These are phyloP conservation scores for Curvularia spicifera DNA, from an alignment of 2,329 filamentous ascomycete genomes.

Conservation along the genomic window DNA sequence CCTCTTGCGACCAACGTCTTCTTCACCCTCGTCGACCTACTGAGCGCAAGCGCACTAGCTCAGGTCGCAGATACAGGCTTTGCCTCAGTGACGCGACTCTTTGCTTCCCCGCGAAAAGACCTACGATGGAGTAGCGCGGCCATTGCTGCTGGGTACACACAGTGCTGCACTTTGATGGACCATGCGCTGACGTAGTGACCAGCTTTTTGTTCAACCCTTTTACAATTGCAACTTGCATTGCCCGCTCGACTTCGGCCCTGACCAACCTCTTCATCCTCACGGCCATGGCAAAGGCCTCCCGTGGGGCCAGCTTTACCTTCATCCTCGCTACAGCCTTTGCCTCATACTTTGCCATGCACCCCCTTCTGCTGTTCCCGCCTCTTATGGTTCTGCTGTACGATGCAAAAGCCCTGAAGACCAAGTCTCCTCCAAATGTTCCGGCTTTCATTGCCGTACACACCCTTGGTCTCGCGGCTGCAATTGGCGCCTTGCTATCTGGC, in stretches of 20 bases:
- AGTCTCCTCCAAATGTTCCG: conserved; percentile 38
- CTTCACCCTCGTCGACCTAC: conserved; percentile 79
- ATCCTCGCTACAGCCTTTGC: conserved; percentile 87
- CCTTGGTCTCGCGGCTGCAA: conserved; percentile 57
- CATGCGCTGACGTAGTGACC: conserved; percentile 22
- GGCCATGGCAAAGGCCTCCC: conserved; percentile 79
- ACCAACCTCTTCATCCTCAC: conserved; percentile 87
- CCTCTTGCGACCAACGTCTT: conserved; percentile 79
- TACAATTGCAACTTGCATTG: conserved; percentile 88
- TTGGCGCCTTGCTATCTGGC: conserved; percentile 66
- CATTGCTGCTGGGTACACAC: conserved; percentile 75
- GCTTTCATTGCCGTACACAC: conserved; percentile 64
- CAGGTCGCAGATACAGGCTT: conserved; percentile 83
- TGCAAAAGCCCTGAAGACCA: conserved; percentile 36
- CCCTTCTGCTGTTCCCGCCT: conserved; percentile 82
- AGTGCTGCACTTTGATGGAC: too few relatives aligned
- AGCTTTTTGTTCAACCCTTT: conserved; percentile 96
- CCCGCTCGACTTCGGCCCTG: conserved; percentile 86
- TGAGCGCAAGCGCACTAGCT: conserved; percentile 80
- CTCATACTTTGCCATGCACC: conserved; percentile 91
- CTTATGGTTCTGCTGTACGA: conserved; percentile 77
- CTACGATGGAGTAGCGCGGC: conserved; percentile 76
- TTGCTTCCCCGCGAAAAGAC: conserved; percentile 77
- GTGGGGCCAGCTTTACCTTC: conserved; percentile 72
- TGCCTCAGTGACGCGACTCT: conserved; percentile 74